Evolutionary conservation across 1,284 basidiomycete species (phyloP).

Genomic region (Marasmius sp.): DNA sequence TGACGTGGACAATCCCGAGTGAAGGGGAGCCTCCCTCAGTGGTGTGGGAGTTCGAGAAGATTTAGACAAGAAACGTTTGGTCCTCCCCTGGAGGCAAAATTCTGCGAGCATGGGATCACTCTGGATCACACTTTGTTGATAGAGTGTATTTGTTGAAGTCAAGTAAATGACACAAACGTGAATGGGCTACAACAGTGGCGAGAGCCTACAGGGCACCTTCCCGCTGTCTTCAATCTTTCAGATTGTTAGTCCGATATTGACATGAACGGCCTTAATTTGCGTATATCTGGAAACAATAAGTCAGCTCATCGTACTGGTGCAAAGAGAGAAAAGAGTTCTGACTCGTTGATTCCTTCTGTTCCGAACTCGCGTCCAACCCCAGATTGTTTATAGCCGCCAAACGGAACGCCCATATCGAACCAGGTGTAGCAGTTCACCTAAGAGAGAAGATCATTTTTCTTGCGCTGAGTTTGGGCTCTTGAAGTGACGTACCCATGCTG

Average conservation of each 20-base stretch:
- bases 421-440: not conserved
- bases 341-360: not conserved
- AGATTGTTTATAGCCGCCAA: not conserved
- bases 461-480: too few species aligned
- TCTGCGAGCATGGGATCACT: too few species aligned
- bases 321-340: not conserved
- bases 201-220: too few species aligned
- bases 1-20: slow-evolving; percentile 21
- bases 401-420: not conserved
- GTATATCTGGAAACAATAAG: not conserved
- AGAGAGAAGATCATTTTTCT: not conserved
- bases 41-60: too few species aligned
- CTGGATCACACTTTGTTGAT: too few species aligned
- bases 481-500: not conserved
- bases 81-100: too few species aligned
- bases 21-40: too few species aligned
- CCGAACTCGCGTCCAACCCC: not conserved
- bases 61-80: too few species aligned
- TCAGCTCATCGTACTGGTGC: not conserved
- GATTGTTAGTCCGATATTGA: not conserved
- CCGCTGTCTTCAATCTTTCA: not conserved
- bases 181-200: too few species aligned
- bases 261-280: not conserved
- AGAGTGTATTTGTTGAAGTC: too few species aligned
- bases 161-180: too few species aligned